phyloP scores from a whole-genome alignment of 306 rosid species.

The Trifolium repens region DNA sequence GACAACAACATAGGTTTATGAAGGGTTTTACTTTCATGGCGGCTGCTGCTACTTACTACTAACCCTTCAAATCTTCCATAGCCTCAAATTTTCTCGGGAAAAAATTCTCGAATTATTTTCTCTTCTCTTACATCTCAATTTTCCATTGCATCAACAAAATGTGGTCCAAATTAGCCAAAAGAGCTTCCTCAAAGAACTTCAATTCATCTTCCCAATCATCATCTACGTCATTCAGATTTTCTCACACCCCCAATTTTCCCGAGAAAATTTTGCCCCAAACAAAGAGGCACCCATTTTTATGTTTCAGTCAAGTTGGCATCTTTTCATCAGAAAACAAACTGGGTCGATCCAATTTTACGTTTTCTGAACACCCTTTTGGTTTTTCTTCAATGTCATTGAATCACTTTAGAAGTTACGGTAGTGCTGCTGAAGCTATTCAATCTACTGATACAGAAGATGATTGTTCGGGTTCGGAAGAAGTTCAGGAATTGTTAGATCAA shows the following conservation, averaged over 20 bases:
- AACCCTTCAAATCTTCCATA: background rate
- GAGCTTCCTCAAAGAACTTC: slow-evolving; percentile 51
- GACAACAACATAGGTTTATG: slow-evolving; percentile 57
- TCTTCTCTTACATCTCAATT: slow-evolving; percentile 33
- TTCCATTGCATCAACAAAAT: slow-evolving; percentile 40
- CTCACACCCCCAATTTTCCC: slow-evolving; percentile 33
- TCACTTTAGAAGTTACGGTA: slow-evolving; percentile 52
- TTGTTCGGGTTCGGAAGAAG: slow-evolving; percentile 60
- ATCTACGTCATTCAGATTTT: slow-evolving; percentile 30
- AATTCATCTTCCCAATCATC: slow-evolving; percentile 32
- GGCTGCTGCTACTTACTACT: slow-evolving; percentile 39
- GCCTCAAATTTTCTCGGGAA: slow-evolving; percentile 19
- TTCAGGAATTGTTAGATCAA: slow-evolving; percentile 56
- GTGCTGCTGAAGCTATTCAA: slow-evolving; percentile 72
- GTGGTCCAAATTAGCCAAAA: slow-evolving; percentile 68
- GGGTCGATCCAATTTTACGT: slow-evolving; percentile 45
- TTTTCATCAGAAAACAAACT: slow-evolving; percentile 34
- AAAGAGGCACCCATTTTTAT: slow-evolving; percentile 2
- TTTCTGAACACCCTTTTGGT: slow-evolving; percentile 34
- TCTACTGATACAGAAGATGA: slow-evolving; percentile 73
- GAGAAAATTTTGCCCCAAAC: slow-evolving; percentile 38
- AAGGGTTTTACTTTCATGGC: slow-evolving; percentile 65
- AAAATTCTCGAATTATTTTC: background rate
- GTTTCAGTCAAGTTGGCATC: slow-evolving; percentile 36
- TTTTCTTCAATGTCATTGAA: slow-evolving; percentile 36